Base-by-base conservation (phyloP, 2,329 filamentous ascomycete species). In the Cercospora zeae-maydis region DNA sequence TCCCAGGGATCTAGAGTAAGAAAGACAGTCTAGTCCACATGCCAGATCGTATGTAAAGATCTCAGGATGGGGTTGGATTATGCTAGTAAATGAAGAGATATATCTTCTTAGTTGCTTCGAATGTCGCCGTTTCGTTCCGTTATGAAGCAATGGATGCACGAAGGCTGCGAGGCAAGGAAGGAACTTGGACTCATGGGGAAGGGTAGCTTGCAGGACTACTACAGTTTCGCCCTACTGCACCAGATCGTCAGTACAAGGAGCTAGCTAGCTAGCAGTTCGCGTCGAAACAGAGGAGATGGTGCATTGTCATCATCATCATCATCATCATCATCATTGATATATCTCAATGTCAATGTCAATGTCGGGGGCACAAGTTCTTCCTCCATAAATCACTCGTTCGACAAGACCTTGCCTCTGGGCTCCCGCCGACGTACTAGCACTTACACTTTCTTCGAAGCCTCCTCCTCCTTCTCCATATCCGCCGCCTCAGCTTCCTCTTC, bases 381-480 rank as follows among this genome's bases (percentile, higher is more conserved):
- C 24, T 27, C 24, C 24, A 3, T 27, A 27, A 27, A 27, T 27
- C 24, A 27, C n/a, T n/a, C n/a, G n/a, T n/a, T n/a, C n/a, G n/a
- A n/a, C n/a, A n/a, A n/a, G n/a, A n/a, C 24, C 24, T 24, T 42
- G 19, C 16, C 36, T 36, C 45, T 10, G 47, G 16, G 19, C 21
- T 47, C 24, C 30, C 56, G 37, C 24, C 24, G 24, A 3, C 24
- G 6, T 16, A 33, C 13, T 34, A 7, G 10, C 9, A 42, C 34
- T 54, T 57, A 67, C 19, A 66, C 54, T 56, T 62, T 27, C 24
- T 62, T 27, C 24, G 63, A 68, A 3, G 52, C 61, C 58, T 65
- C 64, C 31, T 67, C 59, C 16, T 67, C 61, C 58, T 65, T 63
- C 31, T 67, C 59, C 16, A 66, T 61, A 34, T 67, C 49, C n/a